Evolutionary conservation across 148 eudicot genomes (phyloP).

Genomic region (Chenopodium quinoa): DNA sequence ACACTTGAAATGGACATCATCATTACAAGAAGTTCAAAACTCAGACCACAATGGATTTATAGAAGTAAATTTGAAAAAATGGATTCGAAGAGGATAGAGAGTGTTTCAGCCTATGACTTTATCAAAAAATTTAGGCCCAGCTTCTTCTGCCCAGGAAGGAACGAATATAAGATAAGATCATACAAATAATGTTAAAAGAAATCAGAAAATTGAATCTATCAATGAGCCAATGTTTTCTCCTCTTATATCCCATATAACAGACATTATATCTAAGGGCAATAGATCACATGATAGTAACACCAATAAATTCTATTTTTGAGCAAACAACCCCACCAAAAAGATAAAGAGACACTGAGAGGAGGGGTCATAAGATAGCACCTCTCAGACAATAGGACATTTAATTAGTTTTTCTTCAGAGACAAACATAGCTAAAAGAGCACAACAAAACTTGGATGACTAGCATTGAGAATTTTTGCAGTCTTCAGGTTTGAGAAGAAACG

Average conservation of each 20-base stretch:
- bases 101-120: neutral
- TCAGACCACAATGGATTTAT: no score
- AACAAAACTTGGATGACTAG: neutral
- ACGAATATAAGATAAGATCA: neutral
- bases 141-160: neutral
- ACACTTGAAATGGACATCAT: neutral
- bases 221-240: neutral
- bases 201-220: neutral
- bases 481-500: neutral
- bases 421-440: neutral
- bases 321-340: neutral
- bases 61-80: neutral
- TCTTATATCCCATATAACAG: neutral
- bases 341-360: neutral
- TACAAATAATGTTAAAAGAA: neutral
- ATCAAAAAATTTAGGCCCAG: neutral
- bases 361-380: neutral
- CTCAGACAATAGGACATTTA: neutral
- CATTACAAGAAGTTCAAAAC: neutral
- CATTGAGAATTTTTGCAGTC: neutral
- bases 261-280: neutral
- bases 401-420: neutral
- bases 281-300: neutral
- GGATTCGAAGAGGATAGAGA: neutral
- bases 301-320: neutral